Evolutionary conservation across 1,284 basidiomycete species (phyloP).

Genomic region (Cutaneotrichosporon cavernicola): DNA sequence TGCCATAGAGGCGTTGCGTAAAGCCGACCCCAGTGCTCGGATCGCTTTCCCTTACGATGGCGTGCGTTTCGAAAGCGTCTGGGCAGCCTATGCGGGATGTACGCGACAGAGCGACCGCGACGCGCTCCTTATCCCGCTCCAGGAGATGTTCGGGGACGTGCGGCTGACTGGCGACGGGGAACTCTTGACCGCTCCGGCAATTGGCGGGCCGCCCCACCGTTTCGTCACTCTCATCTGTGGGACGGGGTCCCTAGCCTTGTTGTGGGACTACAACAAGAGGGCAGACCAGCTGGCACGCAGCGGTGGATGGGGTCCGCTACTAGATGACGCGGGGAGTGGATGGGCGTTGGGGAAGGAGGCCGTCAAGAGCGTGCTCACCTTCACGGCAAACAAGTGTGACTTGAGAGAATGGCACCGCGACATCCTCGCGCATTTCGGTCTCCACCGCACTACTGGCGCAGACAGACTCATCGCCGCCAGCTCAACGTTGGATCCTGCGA

Average conservation of each 20-base stretch:
- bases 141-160: constrained; percentile 5
- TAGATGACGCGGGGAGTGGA: constrained; percentile 27
- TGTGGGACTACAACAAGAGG: constrained; percentile 11
- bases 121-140: constrained; percentile 11
- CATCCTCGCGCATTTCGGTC: constrained; percentile 16
- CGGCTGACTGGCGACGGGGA: constrained; percentile 25
- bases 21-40: background rate
- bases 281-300: constrained; percentile 6
- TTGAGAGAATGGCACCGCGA: constrained; percentile 14
- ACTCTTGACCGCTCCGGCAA: constrained; percentile 20
- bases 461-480: constrained; percentile 17
- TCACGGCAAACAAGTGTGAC: constrained; percentile 17
- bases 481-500: background rate
- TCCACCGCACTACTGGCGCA: constrained; percentile 1
- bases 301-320: constrained; percentile 26
- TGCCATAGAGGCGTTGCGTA: background rate
- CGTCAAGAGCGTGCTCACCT: constrained; percentile 16
- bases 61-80: constrained; percentile 12
- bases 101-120: constrained; percentile 20
- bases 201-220: background rate
- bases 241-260: constrained; percentile 18
- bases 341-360: constrained; percentile 24
- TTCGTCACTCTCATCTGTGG: constrained; percentile 24
- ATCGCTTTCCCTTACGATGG: background rate
- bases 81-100: constrained; percentile 26